Conservation (phyloP, 2,329 filamentous ascomycete genomes). For the Cladosporium sp. region DNA sequence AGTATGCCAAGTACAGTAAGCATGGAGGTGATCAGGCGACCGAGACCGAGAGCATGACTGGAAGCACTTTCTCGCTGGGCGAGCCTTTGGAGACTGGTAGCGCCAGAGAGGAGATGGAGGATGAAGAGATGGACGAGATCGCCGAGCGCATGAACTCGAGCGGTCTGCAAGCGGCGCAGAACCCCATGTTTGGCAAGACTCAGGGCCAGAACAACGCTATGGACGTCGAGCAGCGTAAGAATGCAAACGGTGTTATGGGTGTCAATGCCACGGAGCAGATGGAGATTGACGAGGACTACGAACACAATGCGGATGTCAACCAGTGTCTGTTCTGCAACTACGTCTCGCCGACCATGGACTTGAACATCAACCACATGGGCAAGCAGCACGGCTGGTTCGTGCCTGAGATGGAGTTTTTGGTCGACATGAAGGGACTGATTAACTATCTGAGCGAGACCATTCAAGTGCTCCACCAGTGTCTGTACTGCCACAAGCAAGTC, state of each 20-base stretch:
- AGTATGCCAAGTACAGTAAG: slow-evolving; percentile 43
- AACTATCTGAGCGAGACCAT: slow-evolving; percentile 78
- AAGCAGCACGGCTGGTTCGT: slow-evolving; percentile 94
- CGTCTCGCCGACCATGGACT: slow-evolving; percentile 69
- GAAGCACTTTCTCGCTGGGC: slow-evolving; percentile 87
- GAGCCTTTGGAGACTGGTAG: slow-evolving; percentile 65
- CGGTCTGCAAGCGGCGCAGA: slow-evolving; percentile 36
- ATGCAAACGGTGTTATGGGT: slow-evolving; percentile 23
- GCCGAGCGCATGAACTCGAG: slow-evolving; percentile 75
- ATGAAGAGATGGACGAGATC: slow-evolving; percentile 74
- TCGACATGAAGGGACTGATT: slow-evolving; percentile 79
- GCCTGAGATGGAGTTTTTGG: slow-evolving; percentile 81
- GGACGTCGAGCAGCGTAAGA: slow-evolving; percentile 19
- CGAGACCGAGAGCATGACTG: slow-evolving; percentile 67
- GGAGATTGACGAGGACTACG: slow-evolving; percentile 32
- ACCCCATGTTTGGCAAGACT: slow-evolving; percentile 37
- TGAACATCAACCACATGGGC: slow-evolving; percentile 87
- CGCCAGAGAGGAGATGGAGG: slow-evolving; percentile 57
- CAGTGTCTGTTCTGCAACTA: slow-evolving; percentile 92
- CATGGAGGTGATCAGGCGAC: slow-evolving; percentile 57
- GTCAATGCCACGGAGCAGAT: slow-evolving; percentile 46
- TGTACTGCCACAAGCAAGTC: slow-evolving; percentile 84
- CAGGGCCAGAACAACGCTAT: slow-evolving; percentile 20
- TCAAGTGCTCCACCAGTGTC: slow-evolving; percentile 75
- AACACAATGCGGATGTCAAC: slow-evolving; percentile 43